These are phyloP conservation scores for Triticum timopheevii DNA, from an alignment of 176 grass and related monocot species.

Conservation along the genomic window DNA sequence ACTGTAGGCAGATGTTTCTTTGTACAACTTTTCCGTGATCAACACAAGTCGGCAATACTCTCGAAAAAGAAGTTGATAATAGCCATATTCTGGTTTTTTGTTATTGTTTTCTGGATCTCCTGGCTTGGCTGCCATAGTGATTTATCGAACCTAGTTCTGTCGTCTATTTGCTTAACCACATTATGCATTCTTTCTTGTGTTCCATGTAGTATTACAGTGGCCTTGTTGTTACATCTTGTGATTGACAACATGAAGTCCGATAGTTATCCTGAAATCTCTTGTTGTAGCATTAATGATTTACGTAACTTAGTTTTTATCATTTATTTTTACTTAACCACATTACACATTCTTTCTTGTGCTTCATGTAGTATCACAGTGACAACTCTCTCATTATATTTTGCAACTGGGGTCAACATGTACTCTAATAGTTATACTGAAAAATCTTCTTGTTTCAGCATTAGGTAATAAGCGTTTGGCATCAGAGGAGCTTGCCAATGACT, in stretches of 20 bases:
- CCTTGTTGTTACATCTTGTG: too few relatives aligned
- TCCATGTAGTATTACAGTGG: too few relatives aligned
- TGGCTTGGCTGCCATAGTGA: background rate
- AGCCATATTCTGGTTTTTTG: background rate
- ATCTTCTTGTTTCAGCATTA: constrained; percentile 57
- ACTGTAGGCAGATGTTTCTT: background rate
- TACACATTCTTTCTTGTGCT: constrained; percentile 11
- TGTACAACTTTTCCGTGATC: background rate
- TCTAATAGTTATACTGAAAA: background rate
- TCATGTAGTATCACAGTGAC: constrained; percentile 1
- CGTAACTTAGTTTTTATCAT: background rate
- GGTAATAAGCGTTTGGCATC: constrained; percentile 84
- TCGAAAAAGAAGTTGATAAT: background rate
- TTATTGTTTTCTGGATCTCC: background rate
- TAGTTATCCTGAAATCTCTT: background rate
- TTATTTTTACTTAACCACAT: background rate
- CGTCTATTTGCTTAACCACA: background rate
- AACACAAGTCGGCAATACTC: background rate
- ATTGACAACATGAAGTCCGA: background rate
- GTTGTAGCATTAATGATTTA: background rate
- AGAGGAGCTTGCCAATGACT: constrained; percentile 72
- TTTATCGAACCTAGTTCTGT: background rate
- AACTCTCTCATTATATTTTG: background rate
- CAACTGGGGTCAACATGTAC: background rate
- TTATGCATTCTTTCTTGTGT: background rate